Base-by-base conservation (phyloP, 768 basidiomycete genomes). In the Lentinula guzmanii region DNA sequence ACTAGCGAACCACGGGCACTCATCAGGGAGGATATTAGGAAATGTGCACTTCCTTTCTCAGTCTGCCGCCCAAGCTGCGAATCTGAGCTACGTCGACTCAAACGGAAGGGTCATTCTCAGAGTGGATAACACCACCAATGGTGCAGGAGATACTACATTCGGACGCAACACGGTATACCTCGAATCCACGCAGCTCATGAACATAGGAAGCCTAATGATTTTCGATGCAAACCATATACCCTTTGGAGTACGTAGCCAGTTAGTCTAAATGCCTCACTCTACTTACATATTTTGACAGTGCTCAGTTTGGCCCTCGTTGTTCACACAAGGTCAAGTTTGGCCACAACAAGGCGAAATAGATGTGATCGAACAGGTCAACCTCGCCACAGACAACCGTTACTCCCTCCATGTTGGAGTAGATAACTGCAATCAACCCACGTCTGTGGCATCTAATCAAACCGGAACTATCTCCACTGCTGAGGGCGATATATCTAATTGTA, bases 301-400 rank as follows among this genome's bases (percentile, higher is more conserved):
- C 67, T 88, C 80, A 42, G 83, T 84, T 4, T 87, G 86, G 87
- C 85, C 85, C 16, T 57, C 5, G 63, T 73, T 75, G 70, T 75
- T 74, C 33, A 57, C 66, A 1, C 74, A 70, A 3, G 83, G 77
- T 39, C 72, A 68, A 15, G 75, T 70, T 35, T 78, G 77, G 77
- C 77, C 77, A 28, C 55, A 56, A n/a, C 37, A 56, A 56, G 55
- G 81, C 53, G 82, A 85, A 70, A 86, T 86, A 21, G 85, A 86
- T 65, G 83, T 86, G 65, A 68, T 85, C n/a, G 83, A 85, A 64
- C 84, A 80, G 16, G 76, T 82, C 52, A 79, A 82, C 66, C 56
- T 71, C 21, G 70, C 73, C 60, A 81, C 79, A 35, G 75, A 74
- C 59, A 80, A 85, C 68, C 83, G 85, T 65, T 80, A 79, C 8